Conservation (phyloP, 768 basidiomycete species). For the Macrolepiota albuminosa region DNA sequence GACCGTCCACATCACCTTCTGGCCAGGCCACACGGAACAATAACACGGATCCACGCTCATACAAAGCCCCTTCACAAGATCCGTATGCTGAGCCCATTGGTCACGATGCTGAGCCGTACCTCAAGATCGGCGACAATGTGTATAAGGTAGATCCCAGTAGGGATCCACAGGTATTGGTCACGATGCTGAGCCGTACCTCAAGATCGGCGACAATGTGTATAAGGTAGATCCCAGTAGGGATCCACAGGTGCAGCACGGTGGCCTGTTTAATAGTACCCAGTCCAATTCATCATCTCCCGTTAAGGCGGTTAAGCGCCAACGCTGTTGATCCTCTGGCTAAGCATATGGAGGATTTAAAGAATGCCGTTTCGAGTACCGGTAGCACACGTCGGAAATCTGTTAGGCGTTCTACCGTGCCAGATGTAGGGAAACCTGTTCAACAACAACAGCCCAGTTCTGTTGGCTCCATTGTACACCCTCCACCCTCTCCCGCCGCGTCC, state of each 20-base stretch:
- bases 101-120: slow-evolving; percentile 59
- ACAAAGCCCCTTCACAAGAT: slow-evolving; percentile 34
- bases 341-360: slow-evolving; percentile 59
- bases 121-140: slow-evolving; percentile 63
- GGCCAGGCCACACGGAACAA: slow-evolving; percentile 12
- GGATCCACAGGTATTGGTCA: slow-evolving; percentile 70
- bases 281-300: slow-evolving; percentile 21
- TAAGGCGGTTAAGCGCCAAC: slow-evolving; percentile 21
- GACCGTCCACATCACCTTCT: slow-evolving; percentile 18
- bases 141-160: slow-evolving; percentile 62
- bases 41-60: slow-evolving; percentile 16
- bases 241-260: slow-evolving; percentile 43
- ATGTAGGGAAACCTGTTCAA: slow-evolving; percentile 14
- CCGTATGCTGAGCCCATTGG: slow-evolving; percentile 57
- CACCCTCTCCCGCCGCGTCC: slow-evolving; percentile 11
- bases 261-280: slow-evolving; percentile 19
- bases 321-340: slow-evolving; percentile 59
- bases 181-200: slow-evolving; percentile 61
- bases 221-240: slow-evolving; percentile 61
- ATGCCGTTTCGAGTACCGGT: slow-evolving; percentile 38
- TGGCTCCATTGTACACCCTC: slow-evolving; percentile 34
- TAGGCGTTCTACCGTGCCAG: slow-evolving; percentile 18
- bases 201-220: slow-evolving; percentile 64
- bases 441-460: slow-evolving; percentile 15
- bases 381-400: slow-evolving; percentile 43